A percentile compares a stretch with the other conserved stretches of the same genome.
phyloP scores from a whole-genome alignment of 208 protist species.

The Leishmania arabica region DNA sequence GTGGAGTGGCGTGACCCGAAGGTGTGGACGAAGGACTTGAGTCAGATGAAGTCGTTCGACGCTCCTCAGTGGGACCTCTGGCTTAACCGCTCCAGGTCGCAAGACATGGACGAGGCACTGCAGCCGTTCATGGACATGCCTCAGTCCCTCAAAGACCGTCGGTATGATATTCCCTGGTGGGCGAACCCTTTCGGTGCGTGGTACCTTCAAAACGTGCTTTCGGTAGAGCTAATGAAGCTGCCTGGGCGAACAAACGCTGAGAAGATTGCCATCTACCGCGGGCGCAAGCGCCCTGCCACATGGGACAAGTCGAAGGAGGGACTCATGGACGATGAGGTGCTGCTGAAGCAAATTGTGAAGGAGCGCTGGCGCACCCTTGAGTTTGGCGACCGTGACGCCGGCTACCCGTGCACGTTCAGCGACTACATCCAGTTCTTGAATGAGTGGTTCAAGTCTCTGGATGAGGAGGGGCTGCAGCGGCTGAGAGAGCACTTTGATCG shows the following conservation, averaged over 20 bases:
- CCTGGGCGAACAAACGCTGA: slow-evolving; percentile 87
- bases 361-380: slow-evolving; percentile 91
- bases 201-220: slow-evolving; percentile 93
- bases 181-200: slow-evolving; percentile 93
- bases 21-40: slow-evolving; percentile 91
- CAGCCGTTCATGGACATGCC: slow-evolving; percentile 96
- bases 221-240: slow-evolving; percentile 88
- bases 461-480: slow-evolving; percentile 91
- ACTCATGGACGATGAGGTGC: slow-evolving; percentile 80
- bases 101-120: slow-evolving; percentile 92
- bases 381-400: slow-evolving; percentile 89
- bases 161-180: slow-evolving; percentile 94
- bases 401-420: slow-evolving; percentile 90
- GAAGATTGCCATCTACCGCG: slow-evolving; percentile 90
- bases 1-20: slow-evolving; percentile 91
- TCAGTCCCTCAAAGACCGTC: slow-evolving; percentile 90
- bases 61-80: slow-evolving; percentile 93
- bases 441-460: slow-evolving; percentile 93
- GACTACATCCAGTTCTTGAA: slow-evolving; percentile 95
- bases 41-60: slow-evolving; percentile 92
- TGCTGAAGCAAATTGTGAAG: slow-evolving; percentile 86
- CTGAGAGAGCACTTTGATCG: slow-evolving; percentile 93
- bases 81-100: slow-evolving; percentile 82
- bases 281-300: slow-evolving; percentile 49
- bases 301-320: slow-evolving; percentile 58